Evolutionary conservation across 208 protist species (phyloP).

Genomic region (Phytomonas francai): DNA sequence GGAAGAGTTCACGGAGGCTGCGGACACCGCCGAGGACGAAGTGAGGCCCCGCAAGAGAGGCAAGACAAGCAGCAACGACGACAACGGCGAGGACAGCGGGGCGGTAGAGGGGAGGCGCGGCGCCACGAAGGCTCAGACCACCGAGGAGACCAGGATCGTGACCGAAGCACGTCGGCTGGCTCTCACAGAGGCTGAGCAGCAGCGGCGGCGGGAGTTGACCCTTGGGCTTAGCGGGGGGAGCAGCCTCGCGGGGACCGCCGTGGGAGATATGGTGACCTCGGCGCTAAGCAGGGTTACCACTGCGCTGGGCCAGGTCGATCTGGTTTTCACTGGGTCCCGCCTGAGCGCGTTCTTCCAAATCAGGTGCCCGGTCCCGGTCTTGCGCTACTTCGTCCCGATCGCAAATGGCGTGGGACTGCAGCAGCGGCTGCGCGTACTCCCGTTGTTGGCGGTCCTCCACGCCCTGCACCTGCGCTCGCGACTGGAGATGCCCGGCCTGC

Average conservation of each 20-base stretch:
- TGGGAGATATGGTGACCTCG: constrained; percentile 30
- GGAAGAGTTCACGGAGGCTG: constrained; percentile 2
- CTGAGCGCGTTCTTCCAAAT: constrained; percentile 44
- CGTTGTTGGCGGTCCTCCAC: constrained; percentile 56
- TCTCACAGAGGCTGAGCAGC: constrained; percentile 16
- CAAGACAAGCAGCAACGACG: background rate
- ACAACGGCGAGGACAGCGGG: too few relatives aligned
- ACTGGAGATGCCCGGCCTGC: constrained; percentile 65
- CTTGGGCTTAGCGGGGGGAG: too few relatives aligned
- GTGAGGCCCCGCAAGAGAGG: constrained; percentile 1
- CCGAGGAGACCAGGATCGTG: background rate
- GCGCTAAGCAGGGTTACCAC: constrained; percentile 53
- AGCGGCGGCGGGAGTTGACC: constrained; percentile 28
- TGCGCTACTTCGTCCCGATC: constrained; percentile 56
- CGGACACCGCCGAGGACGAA: constrained; percentile 9
- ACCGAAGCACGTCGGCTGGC: constrained; percentile 5
- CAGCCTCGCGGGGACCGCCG: constrained; percentile 36
- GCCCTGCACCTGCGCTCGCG: constrained; percentile 53
- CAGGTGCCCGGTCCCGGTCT: constrained; percentile 32
- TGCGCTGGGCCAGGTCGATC: constrained; percentile 59
- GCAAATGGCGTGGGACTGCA: constrained; percentile 56
- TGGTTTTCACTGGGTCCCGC: constrained; percentile 59
- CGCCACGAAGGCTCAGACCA: background rate
- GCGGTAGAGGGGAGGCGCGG: background rate
- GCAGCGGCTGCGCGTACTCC: constrained; percentile 72